Conservation (phyloP, 2,329 filamentous ascomycete species). For the Ophiostoma triangulosporum region DNA sequence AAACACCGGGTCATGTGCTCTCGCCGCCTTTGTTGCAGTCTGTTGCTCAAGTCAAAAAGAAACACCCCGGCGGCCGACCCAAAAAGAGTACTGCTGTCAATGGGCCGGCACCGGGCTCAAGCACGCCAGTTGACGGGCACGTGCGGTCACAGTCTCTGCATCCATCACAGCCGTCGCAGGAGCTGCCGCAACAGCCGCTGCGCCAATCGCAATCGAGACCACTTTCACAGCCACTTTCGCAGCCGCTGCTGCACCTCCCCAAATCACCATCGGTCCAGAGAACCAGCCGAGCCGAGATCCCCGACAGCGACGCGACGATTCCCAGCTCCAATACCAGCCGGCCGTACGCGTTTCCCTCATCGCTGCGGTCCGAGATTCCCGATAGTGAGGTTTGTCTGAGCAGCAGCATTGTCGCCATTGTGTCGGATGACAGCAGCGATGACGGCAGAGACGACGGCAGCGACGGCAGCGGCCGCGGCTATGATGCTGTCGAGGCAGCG, state of each 20-base stretch:
- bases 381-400: slow-evolving; percentile 13
- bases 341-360: neutral
- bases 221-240: neutral
- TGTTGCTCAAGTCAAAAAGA: neutral
- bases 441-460: neutral
- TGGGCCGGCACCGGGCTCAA: neutral
- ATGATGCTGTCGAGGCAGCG: neutral
- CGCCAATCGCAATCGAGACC: too few relatives aligned
- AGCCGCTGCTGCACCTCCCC: neutral
- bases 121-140: neutral
- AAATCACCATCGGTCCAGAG: neutral
- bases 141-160: neutral
- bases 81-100: neutral
- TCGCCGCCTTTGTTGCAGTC: neutral
- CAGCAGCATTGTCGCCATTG: slow-evolving; percentile 26
- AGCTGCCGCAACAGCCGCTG: neutral
- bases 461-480: neutral
- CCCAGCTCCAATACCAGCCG: neutral
- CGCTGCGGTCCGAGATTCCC: neutral
- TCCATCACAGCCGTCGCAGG: neutral
- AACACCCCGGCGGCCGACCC: neutral
- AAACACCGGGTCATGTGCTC: neutral
- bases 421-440: slow-evolving; percentile 23
- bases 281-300: neutral
- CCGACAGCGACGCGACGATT: slow-evolving; percentile 2